These are phyloP conservation scores for Lepidopterella palustris DNA, from an alignment of 495 filamentous ascomycete genomes.

Conservation along the genomic window DNA sequence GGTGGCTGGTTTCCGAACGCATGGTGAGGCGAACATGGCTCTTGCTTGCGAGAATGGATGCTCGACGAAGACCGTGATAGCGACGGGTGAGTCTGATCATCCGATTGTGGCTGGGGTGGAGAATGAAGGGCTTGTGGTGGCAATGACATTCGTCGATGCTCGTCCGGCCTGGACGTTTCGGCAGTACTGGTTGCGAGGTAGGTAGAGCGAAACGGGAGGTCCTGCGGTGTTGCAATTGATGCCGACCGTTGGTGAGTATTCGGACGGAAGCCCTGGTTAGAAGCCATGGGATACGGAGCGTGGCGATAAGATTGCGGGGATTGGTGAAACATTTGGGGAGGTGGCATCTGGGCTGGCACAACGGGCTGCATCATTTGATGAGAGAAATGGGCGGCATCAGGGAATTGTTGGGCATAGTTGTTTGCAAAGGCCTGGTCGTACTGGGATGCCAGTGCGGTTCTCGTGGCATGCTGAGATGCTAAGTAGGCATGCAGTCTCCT, in stretches of 20 bases:
- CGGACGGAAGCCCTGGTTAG: not conserved
- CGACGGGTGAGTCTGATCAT: conserved; percentile 3
- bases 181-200: conserved; percentile 25
- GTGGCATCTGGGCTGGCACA: not conserved
- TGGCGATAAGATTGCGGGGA: conserved; percentile 8
- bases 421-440: conserved; percentile 42
- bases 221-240: conserved; percentile 36
- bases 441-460: conserved; percentile 41
- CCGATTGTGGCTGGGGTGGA: not conserved
- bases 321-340: conserved; percentile 9
- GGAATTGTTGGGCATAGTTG: conserved; percentile 43
- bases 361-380: conserved; percentile 25
- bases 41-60: conserved; percentile 2
- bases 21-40: not conserved
- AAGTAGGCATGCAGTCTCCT: conserved; percentile 52
- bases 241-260: conserved; percentile 1
- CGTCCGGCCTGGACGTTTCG: conserved; percentile 17
- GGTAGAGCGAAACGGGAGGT: conserved; percentile 15
- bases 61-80: conserved; percentile 9
- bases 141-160: conserved; percentile 37
- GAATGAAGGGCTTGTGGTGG: conserved; percentile 26
- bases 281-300: conserved; percentile 3
- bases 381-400: conserved; percentile 38
- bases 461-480: conserved; percentile 52
- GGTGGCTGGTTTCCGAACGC: not conserved